phyloP scores from a whole-genome alignment of 495 filamentous ascomycete species.

The Penicillium taxi region DNA sequence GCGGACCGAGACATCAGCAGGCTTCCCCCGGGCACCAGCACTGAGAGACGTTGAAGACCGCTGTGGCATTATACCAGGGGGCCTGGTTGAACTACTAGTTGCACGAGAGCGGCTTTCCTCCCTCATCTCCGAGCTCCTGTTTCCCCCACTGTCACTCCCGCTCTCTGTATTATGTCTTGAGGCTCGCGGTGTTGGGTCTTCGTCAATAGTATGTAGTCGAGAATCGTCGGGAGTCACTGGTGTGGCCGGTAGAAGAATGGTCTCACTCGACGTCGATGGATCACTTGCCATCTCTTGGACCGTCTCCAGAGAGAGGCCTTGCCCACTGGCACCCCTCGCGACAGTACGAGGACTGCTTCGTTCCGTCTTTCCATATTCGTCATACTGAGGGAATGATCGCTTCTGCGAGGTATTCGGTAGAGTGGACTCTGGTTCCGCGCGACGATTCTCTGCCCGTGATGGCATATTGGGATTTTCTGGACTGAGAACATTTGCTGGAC shows the following conservation, averaged over 20 bases:
- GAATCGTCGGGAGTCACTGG: slow-evolving; percentile 24
- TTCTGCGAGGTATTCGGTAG: slow-evolving; percentile 40
- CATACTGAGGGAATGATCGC: slow-evolving; percentile 21
- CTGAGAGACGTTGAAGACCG: slow-evolving; percentile 44
- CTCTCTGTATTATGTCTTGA: slow-evolving; percentile 33
- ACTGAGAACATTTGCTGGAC: slow-evolving; percentile 49
- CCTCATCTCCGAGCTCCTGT: slow-evolving; percentile 34
- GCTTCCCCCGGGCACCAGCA: slow-evolving; percentile 45
- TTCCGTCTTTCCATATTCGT: slow-evolving; percentile 29
- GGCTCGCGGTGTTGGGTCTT: slow-evolving; percentile 32
- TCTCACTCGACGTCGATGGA: slow-evolving; percentile 56
- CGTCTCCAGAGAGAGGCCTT: slow-evolving; percentile 70
- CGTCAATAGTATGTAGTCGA: slow-evolving; percentile 32
- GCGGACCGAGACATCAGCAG: slow-evolving; percentile 64
- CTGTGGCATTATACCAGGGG: slow-evolving; percentile 36
- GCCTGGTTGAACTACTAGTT: slow-evolving; percentile 15
- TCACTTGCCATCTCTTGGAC: slow-evolving; percentile 82
- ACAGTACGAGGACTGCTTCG: slow-evolving; percentile 29
- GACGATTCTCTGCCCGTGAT: slow-evolving; percentile 50
- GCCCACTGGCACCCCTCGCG: slow-evolving; percentile 57
- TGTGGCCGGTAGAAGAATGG: slow-evolving; percentile 32
- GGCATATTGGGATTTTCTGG: slow-evolving; percentile 57
- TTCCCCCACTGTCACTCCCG: slow-evolving; percentile 45
- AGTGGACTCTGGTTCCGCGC: slow-evolving; percentile 30
- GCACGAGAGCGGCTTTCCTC: slow-evolving; percentile 27